Percentiles rank a stretch among this genome's conserved stretches.
Evolutionary conservation across 2,329 filamentous ascomycete genomes (phyloP).

Genomic region (Talaromyces islandicus): DNA sequence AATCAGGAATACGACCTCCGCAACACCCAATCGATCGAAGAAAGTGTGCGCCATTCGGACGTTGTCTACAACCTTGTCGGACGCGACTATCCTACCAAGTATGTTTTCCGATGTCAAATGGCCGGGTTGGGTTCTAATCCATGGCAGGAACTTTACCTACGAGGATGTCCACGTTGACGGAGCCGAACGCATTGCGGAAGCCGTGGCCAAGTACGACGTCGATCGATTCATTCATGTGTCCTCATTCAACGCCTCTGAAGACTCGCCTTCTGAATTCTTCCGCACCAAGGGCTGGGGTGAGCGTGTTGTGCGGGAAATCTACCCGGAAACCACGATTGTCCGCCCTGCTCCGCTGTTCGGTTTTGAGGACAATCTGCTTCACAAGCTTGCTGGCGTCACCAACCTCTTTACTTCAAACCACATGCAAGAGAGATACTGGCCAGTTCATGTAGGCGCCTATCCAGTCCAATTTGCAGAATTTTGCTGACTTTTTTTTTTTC

Average conservation of each 20-base stretch:
- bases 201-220: conserved; percentile 94
- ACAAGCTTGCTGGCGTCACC: conserved; percentile 71
- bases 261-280: conserved; percentile 84
- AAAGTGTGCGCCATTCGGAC: conserved; percentile 93
- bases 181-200: conserved; percentile 84
- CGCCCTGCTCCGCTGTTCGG: conserved; percentile 90
- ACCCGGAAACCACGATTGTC: conserved; percentile 95
- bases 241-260: conserved; percentile 78
- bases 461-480: neutral
- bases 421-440: conserved; percentile 85
- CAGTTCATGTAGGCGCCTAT: conserved; percentile 68
- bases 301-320: conserved; percentile 76
- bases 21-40: conserved; percentile 93
- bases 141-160: conserved; percentile 78
- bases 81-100: conserved; percentile 95
- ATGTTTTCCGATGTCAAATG: conserved; percentile 25
- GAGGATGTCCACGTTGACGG: conserved; percentile 92
- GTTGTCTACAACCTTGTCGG: conserved; percentile 96
- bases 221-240: conserved; percentile 97
- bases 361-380: conserved; percentile 86
- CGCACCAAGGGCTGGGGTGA: conserved; percentile 84
- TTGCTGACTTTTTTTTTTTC: neutral
- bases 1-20: conserved; percentile 82
- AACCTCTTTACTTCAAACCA: conserved; percentile 88
- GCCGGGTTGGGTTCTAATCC: conserved; percentile 18